These are phyloP conservation scores for Periglandula ipomoeae DNA, from an alignment of 2,329 filamentous ascomycete species.

Conservation along the genomic window DNA sequence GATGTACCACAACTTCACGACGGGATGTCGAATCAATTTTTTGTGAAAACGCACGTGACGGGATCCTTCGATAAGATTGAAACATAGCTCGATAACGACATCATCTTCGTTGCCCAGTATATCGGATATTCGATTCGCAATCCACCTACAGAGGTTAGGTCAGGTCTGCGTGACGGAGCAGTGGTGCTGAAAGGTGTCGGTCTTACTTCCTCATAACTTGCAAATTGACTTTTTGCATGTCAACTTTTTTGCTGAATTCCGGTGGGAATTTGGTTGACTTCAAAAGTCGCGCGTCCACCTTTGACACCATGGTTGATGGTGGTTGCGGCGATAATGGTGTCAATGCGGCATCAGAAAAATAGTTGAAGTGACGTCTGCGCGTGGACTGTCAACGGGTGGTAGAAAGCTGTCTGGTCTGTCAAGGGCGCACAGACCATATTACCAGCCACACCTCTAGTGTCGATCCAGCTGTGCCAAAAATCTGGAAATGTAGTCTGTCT, in stretches of 20 bases:
- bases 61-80: constrained; percentile 60
- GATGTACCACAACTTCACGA: not conserved
- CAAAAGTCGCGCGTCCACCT: constrained; percentile 80
- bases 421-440: constrained; percentile 6
- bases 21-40: not conserved
- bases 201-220: constrained; percentile 94
- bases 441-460: no score
- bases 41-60: constrained; percentile 49
- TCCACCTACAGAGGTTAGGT: constrained; percentile 59
- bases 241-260: constrained; percentile 91
- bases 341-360: not conserved
- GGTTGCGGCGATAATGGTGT: constrained; percentile 1
- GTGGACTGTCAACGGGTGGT: constrained; percentile 9
- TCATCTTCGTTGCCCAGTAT: constrained; percentile 93
- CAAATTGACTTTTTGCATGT: constrained; percentile 94
- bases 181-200: no score
- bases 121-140: constrained; percentile 75
- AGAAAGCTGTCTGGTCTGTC: not conserved
- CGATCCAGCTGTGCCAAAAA: no score
- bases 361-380: constrained; percentile 10
- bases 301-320: constrained; percentile 58
- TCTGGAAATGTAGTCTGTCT: no score
- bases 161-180: constrained; percentile 10
- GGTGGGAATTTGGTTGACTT: constrained; percentile 88
- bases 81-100: constrained; percentile 81